Base-by-base conservation (phyloP, 2,329 filamentous ascomycete species). In the Colletotrichum sp. region DNA sequence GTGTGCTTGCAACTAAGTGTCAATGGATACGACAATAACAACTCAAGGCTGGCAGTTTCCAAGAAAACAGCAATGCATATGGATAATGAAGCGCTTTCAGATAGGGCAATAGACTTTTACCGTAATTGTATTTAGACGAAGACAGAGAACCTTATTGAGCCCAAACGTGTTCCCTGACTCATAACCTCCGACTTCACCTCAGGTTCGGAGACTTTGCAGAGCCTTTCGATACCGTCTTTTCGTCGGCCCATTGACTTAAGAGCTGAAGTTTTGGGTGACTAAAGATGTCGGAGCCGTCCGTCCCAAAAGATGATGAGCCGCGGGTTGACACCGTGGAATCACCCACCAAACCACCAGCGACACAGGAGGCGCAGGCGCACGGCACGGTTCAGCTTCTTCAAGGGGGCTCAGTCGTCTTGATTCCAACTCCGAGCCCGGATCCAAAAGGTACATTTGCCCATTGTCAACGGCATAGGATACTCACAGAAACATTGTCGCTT, bases 401-500 rank as follows among this genome's bases (percentile, higher is more conserved):
- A 18, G 68, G 60, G 15, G 60, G 68, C 28, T 75, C 68, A 18
- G 77, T 80, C 5, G 77, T 81, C 6, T 57, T 81, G 15, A 79
- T 81, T 13, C 80, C 80, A 2, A 80, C 79, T 1, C 79, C 80
- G 1, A 79, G 71, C 24, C 73, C 77, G 8, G 79, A 80, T 66
- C 80, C 80, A 2, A 77, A 77, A 77, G 80, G 80, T 78, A 69
- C 7, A 18, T 7, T 28, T 32, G 6, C 13, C 9, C 10, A 10
- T 9, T 6, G 0, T 0, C 44, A 13, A 21, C 7, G 10, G n/a
- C 44, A 49, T 21, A n/a, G n/a, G n/a, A n/a, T n/a, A 4, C 21
- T 49, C 6, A 21, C 44, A 21, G 10, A n/a, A 49, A 6, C 10
- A 13, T 49, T 5, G 10, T 60, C 10, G 24, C 16, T 60, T n/a